phyloP scores from a whole-genome alignment of 257 asterid genomes.

The Paulownia fortunei region DNA sequence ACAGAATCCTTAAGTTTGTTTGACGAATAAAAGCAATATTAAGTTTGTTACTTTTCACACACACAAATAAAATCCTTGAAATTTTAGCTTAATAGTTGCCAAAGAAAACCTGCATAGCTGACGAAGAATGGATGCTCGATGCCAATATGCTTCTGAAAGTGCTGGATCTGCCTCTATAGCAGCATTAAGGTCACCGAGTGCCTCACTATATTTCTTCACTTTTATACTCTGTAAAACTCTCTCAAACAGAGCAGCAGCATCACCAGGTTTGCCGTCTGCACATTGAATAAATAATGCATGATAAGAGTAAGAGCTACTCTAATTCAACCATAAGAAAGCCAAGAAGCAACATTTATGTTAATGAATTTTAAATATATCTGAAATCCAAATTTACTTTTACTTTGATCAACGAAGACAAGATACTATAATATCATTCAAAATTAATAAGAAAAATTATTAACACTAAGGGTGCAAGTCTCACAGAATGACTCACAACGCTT shows the following conservation, averaged over 20 bases:
- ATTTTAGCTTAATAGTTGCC: slow-evolving; percentile 15
- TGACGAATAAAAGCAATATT: not conserved
- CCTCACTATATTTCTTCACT: slow-evolving; percentile 77
- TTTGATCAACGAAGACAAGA: not conserved
- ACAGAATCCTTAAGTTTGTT: not conserved
- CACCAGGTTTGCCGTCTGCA: slow-evolving; percentile 64
- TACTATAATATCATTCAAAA: slow-evolving; percentile 1
- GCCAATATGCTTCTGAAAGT: slow-evolving; percentile 79
- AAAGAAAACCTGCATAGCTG: slow-evolving; percentile 75
- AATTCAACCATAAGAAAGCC: not conserved
- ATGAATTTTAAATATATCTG: not conserved
- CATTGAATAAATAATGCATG: slow-evolving; percentile 15
- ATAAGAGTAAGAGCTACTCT: slow-evolving; percentile 19
- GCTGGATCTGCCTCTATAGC: slow-evolving; percentile 84
- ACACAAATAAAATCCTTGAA: not conserved
- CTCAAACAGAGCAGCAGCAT: slow-evolving; percentile 67
- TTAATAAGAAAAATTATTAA: not conserved
- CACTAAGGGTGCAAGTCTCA: not conserved
- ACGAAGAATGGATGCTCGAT: slow-evolving; percentile 79
- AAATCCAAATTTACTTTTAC: not conserved
- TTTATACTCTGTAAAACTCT: slow-evolving; percentile 74
- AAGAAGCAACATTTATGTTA: not conserved
- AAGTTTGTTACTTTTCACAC: not conserved
- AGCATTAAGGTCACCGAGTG: slow-evolving; percentile 72
- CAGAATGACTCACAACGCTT: not conserved